Base-by-base conservation (phyloP, 495 filamentous ascomycete genomes). In the Sphaerosporella brunnea region DNA sequence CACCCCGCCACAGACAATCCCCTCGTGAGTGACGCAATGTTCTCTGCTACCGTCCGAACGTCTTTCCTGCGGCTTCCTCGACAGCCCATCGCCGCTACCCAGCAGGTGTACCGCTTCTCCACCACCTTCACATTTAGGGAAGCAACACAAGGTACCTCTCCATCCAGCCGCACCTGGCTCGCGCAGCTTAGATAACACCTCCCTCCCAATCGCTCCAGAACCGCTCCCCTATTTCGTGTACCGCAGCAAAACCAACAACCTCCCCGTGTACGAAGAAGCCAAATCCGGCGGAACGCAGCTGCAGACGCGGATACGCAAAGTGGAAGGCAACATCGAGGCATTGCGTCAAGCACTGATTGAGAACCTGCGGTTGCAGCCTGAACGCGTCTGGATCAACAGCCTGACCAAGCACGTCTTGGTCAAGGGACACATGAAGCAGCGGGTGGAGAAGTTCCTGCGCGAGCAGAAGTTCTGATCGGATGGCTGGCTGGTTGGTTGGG, bases 211-310 rank as follows among this genome's bases (percentile, higher is more conserved):
- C 23, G 10, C 47, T 36, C 54, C 65, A 51, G 60, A 61, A 48
- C 66, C 64, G 34, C 69, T 71, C 34, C 72, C 77, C 18, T 97
- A 87, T 71, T 74, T 76, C 51, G 70, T 97, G 45, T 65, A 67
- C 43, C 80, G 82, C 39, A 88, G 83, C 4, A 62, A 56, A 7
- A 77, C 75, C 18, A 75, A 79, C 45, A 74, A 86, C 52, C 64
- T 85, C 1, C 77, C 84, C 10, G 73, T 96, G n/a, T 97, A 97
- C 63, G 65, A 77, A 2, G 64, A 75, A 44, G 63, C 63, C 46
- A 88, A 87, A 64, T 69, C 75, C 16, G 84, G 84, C 20, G 84
- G 87, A 1, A 92, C 82, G 48, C 66, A 77, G 52, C 74, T 78
- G 56, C 62, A 79, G 54, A 94, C 90, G 3, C 62, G 71, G 53